Evolutionary conservation across 1,284 basidiomycete species (phyloP).

Genomic region (Clitocybe nebularis): DNA sequence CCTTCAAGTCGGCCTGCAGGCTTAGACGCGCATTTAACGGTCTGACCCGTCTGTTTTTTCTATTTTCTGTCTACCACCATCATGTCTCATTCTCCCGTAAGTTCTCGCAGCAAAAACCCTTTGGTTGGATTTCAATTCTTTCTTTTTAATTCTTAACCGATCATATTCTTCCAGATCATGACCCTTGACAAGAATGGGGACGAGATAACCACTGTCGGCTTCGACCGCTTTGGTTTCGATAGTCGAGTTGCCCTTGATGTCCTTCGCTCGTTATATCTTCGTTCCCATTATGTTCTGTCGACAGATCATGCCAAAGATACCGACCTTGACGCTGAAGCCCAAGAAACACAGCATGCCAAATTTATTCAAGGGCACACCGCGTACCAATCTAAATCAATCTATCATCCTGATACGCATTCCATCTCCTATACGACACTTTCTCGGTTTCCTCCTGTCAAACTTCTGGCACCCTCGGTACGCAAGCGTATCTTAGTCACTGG

Average conservation of each 20-base stretch:
- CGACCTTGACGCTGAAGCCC: conserved; percentile 32
- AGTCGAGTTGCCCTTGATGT: conserved; percentile 75
- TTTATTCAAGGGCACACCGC: conserved; percentile 49
- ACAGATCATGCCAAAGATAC: conserved; percentile 35
- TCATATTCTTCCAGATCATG: conserved; percentile 38
- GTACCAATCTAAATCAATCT: conserved; percentile 83
- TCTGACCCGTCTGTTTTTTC: conserved; percentile 1
- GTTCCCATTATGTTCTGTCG: conserved; percentile 69
- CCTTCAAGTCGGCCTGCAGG: not conserved
- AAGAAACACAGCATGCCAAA: conserved; percentile 46
- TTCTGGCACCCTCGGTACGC: conserved; percentile 72
- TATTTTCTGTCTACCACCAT: conserved; percentile 9
- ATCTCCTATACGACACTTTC: conserved; percentile 91
- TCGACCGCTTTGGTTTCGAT: conserved; percentile 84
- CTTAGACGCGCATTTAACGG: too few relatives aligned
- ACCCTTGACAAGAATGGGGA: conserved; percentile 70
- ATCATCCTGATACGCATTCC: conserved; percentile 69
- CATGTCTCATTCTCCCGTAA: conserved; percentile 20
- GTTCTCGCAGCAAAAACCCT: not conserved
- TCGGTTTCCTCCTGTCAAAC: conserved; percentile 88
- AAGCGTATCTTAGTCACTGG: conserved; percentile 94
- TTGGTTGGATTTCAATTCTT: not conserved
- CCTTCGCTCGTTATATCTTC: conserved; percentile 83
- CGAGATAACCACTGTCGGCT: conserved; percentile 78
- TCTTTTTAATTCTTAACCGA: conserved; percentile 6